These are phyloP conservation scores for Cyberlindnera nakhonratchasimensis DNA, from an alignment of 805 yeast species.

Conservation along the genomic window DNA sequence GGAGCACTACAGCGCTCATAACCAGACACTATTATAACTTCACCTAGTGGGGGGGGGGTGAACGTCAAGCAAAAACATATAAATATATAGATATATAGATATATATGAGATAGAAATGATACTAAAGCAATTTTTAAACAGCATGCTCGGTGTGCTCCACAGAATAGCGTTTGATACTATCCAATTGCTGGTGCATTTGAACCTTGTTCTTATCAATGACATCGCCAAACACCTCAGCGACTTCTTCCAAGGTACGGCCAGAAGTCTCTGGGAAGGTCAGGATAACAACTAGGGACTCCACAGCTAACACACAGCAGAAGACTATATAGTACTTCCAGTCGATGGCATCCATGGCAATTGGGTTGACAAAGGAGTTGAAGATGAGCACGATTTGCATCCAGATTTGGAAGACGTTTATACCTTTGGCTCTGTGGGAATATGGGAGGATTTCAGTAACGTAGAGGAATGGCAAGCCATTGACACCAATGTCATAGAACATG, in stretches of 20 bases:
- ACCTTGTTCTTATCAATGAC: not conserved
- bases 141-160: slow-evolving; percentile 9
- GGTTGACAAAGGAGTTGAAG: not conserved
- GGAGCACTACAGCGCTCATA: too few relatives aligned
- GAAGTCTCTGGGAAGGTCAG: not conserved
- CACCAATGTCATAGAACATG: slow-evolving; percentile 1
- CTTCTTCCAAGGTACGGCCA: slow-evolving; percentile 1
- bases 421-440: slow-evolving; percentile 1
- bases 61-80: not conserved
- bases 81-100: not conserved
- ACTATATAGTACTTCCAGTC: slow-evolving; percentile 1
- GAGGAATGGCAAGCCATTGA: not conserved
- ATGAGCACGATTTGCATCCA: not conserved
- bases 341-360: slow-evolving; percentile 1
- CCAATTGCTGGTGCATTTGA: not conserved
- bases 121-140: not conserved
- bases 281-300: not conserved
- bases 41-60: too few relatives aligned
- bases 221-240: slow-evolving; percentile 1
- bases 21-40: too few relatives aligned
- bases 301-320: not conserved
- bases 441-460: slow-evolving; percentile 1
- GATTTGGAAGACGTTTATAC: not conserved
- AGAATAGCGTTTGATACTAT: not conserved
- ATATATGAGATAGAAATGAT: not conserved